phyloP scores from a whole-genome alignment of 345 rosid genomes.

The Microcos paniculata region DNA sequence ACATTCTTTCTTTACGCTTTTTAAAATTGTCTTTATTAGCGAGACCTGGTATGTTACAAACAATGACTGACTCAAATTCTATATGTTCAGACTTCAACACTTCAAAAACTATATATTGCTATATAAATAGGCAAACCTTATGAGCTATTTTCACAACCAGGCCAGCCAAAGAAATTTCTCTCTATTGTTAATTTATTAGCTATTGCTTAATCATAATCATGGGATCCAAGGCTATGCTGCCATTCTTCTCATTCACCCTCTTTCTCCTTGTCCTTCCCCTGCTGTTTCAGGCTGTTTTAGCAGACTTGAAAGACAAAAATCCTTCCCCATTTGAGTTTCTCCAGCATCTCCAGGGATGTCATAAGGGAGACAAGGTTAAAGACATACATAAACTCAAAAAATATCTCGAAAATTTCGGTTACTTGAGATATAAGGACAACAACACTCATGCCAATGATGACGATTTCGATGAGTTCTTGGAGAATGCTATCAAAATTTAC shows the following conservation, averaged over 20 bases:
- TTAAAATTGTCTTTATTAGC: neutral
- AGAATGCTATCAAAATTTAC: conserved; percentile 19
- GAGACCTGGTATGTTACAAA: neutral
- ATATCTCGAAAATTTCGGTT: conserved; percentile 2
- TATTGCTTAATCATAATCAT: neutral
- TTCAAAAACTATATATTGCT: neutral
- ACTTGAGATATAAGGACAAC: neutral
- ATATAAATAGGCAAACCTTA: neutral
- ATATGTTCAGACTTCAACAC: neutral
- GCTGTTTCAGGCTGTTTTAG: neutral
- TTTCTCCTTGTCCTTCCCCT: neutral
- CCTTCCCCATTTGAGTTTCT: neutral
- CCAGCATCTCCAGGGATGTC: conserved; percentile 5
- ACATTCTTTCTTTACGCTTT: neutral
- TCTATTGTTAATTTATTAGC: too few relatives aligned
- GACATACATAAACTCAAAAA: conserved; percentile 3
- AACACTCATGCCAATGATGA: neutral
- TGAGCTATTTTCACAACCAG: neutral
- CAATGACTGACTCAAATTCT: neutral
- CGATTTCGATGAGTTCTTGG: conserved; percentile 20
- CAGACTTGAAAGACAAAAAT: neutral
- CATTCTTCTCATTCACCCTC: neutral
- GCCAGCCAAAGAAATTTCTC: neutral
- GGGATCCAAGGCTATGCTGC: neutral
- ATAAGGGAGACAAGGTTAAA: neutral